A percentile compares a stretch with the other conserved stretches of the same genome.
phyloP scores from a whole-genome alignment of 805 yeast genomes.

The Candida montana region DNA sequence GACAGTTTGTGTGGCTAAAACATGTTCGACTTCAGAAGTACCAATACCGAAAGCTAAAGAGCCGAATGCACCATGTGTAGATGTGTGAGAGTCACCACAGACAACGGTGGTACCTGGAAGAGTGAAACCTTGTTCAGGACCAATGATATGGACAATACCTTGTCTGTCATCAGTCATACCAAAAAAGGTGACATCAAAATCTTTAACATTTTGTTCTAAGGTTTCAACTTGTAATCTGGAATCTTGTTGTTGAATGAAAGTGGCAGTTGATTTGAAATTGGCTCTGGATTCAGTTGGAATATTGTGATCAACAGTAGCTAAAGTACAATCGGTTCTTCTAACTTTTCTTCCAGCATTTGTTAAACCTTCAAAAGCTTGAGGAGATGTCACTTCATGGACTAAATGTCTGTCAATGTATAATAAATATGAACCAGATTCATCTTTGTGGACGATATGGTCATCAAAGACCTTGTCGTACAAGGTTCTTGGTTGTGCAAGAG shows the following conservation, averaged over 20 bases:
- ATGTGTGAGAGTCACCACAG: constrained; percentile 98
- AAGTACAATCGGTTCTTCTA: constrained; percentile 87
- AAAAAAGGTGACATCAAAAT: constrained; percentile 83
- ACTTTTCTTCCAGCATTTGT: constrained; percentile 81
- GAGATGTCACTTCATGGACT: constrained; percentile 98
- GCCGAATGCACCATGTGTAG: constrained; percentile 99
- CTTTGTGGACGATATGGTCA: constrained; percentile 89
- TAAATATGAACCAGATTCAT: constrained; percentile 80
- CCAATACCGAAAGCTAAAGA: constrained; percentile 98
- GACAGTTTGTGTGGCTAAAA: constrained; percentile 92
- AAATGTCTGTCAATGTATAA: constrained; percentile 94
- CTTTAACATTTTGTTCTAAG: constrained; percentile 86
- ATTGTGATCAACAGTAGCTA: constrained; percentile 95
- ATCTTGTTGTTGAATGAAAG: constrained; percentile 86
- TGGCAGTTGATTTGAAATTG: constrained; percentile 61
- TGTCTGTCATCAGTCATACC: constrained; percentile 95
- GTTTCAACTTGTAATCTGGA: constrained; percentile 90
- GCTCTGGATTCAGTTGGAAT: constrained; percentile 92
- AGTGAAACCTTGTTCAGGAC: constrained; percentile 99
- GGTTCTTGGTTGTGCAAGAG: constrained; percentile 49
- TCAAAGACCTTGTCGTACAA: constrained; percentile 94
- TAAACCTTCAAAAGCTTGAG: constrained; percentile 98
- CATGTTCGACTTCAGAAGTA: constrained; percentile 98
- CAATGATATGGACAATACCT: constrained; percentile 97
- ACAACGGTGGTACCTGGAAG: constrained; percentile 98